A percentile compares a stretch with the other conserved stretches of the same genome.
These are phyloP conservation scores for Fusarium annulatum DNA, from an alignment of 2,329 filamentous ascomycete species.

Conservation along the genomic window DNA sequence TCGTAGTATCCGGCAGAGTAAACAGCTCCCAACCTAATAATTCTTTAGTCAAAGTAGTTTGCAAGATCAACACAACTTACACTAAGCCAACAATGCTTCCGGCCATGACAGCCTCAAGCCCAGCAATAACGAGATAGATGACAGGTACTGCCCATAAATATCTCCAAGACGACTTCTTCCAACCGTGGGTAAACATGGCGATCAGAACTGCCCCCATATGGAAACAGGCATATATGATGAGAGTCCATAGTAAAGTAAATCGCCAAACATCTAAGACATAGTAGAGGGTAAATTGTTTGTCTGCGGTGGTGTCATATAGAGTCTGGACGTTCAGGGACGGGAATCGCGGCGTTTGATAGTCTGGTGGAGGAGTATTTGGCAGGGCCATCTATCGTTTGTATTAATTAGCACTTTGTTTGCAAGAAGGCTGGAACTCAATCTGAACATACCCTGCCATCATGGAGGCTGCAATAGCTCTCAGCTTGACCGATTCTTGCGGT, in stretches of 20 bases:
- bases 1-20: constrained; percentile 85
- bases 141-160: constrained; percentile 79
- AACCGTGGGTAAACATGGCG: constrained; percentile 77
- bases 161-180: constrained; percentile 66
- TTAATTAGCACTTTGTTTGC: constrained; percentile 9
- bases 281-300: constrained; percentile 71
- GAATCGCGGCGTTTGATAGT: constrained; percentile 77
- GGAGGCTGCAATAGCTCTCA: constrained; percentile 12
- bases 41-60: constrained; percentile 20
- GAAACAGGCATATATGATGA: constrained; percentile 80
- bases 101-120: constrained; percentile 79
- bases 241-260: constrained; percentile 88
- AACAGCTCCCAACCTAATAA: constrained; percentile 75
- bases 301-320: constrained; percentile 56
- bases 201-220: constrained; percentile 78
- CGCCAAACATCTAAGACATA: constrained; percentile 82
- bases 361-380: constrained; percentile 52
- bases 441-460: constrained; percentile 41
- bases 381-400: constrained; percentile 37
- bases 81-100: constrained; percentile 85
- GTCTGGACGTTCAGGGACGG: constrained; percentile 83
- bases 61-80: constrained; percentile 60
- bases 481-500: constrained; percentile 5
- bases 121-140: constrained; percentile 77
- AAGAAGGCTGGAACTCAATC: not conserved